Conservation (phyloP, 345 rosid species). For the Gossypium rotundifolium region DNA sequence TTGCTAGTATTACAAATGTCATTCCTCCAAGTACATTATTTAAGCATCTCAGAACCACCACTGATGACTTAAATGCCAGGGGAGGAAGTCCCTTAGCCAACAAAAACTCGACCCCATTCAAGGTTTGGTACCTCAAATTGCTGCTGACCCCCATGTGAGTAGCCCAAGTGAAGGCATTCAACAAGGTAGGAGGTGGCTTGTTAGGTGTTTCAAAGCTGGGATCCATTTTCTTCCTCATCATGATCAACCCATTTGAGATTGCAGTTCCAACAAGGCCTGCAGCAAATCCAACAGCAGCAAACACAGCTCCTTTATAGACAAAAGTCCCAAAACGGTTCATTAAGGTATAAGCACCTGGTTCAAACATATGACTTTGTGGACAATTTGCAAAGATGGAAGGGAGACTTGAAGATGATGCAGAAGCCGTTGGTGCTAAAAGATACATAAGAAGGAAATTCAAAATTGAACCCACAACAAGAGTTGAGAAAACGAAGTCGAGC, state of each 20-base stretch:
- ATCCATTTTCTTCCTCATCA: constrained; percentile 92
- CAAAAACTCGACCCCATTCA: constrained; percentile 78
- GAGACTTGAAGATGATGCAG: constrained; percentile 35
- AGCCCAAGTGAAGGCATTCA: constrained; percentile 89
- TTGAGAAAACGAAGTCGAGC: constrained; percentile 91
- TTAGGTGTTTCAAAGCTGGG: constrained; percentile 82
- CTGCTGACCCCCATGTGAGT: constrained; percentile 88
- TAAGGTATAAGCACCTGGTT: constrained; percentile 54
- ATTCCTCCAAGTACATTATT: constrained; percentile 88
- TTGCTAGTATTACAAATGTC: constrained; percentile 84
- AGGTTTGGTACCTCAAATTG: constrained; percentile 83
- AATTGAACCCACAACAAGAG: constrained; percentile 83
- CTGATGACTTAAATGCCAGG: constrained; percentile 67
- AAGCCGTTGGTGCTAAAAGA: constrained; percentile 68
- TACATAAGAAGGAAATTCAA: constrained; percentile 90
- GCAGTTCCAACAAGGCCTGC: constrained; percentile 93
- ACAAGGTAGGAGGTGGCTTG: constrained; percentile 81
- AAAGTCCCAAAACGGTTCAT: constrained; percentile 64
- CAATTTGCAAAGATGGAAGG: constrained; percentile 74
- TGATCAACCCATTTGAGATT: constrained; percentile 70
- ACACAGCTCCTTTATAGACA: constrained; percentile 76
- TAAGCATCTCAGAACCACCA: constrained; percentile 64
- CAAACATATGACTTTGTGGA: constrained; percentile 85
- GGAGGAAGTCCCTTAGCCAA: constrained; percentile 57
- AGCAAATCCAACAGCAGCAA: constrained; percentile 82